phyloP scores from a whole-genome alignment of 129 eudicot species.

The Artemisia annua region DNA sequence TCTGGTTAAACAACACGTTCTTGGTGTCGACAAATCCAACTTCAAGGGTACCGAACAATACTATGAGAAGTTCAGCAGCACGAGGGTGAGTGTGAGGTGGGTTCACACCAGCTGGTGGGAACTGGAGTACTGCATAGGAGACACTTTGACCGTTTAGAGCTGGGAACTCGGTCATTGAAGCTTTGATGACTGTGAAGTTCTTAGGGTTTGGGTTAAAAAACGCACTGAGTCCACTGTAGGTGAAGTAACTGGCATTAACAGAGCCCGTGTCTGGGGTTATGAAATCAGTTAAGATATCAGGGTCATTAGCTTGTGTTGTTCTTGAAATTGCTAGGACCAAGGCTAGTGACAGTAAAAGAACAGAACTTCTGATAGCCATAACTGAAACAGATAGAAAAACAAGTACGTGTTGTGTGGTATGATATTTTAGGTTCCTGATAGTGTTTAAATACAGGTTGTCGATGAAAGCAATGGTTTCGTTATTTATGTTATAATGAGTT shows the following conservation, averaged over 20 bases:
- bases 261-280: not conserved
- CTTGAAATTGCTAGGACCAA: not conserved
- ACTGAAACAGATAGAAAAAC: not conserved
- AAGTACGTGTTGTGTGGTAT: not conserved
- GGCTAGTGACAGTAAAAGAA: not conserved
- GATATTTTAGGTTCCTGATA: not conserved
- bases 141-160: slow-evolving; percentile 9
- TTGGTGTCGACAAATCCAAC: slow-evolving; percentile 30
- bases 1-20: slow-evolving; percentile 18
- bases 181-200: not conserved
- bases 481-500: not conserved
- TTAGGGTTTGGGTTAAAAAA: not conserved
- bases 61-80: slow-evolving; percentile 18
- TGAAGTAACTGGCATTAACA: slow-evolving; percentile 3
- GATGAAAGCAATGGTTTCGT: not conserved
- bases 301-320: slow-evolving; percentile 10
- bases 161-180: slow-evolving; percentile 17
- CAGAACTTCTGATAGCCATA: not conserved
- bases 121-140: slow-evolving; percentile 1
- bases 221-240: slow-evolving; percentile 1
- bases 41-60: slow-evolving; percentile 13
- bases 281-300: slow-evolving; percentile 1
- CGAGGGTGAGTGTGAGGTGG: slow-evolving; percentile 18
- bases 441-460: not conserved
- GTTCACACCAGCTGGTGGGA: slow-evolving; percentile 3